Evolutionary conservation across 1,284 basidiomycete genomes (phyloP).

Genomic region (Leccinum cinnamomeum): DNA sequence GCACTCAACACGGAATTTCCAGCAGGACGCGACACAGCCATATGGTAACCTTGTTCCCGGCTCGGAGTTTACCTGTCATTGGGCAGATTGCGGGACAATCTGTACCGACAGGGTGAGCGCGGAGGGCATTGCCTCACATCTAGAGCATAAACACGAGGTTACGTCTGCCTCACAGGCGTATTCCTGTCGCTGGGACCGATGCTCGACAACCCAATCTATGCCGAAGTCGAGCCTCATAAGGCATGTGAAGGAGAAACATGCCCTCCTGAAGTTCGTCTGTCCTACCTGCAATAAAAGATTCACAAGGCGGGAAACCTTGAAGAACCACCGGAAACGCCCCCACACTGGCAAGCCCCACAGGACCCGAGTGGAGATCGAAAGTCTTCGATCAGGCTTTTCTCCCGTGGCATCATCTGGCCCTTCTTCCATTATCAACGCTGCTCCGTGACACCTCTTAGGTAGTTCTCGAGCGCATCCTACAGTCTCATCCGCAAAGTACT

Average conservation of each 20-base stretch:
- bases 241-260: slow-evolving; percentile 9
- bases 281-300: slow-evolving; percentile 1
- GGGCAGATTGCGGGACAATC: neutral
- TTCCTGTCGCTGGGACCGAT: slow-evolving; percentile 5
- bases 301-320: slow-evolving; percentile 8
- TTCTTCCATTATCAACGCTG: neutral
- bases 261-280: slow-evolving; percentile 3
- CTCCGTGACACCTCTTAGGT: neutral
- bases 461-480: neutral
- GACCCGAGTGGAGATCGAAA: neutral
- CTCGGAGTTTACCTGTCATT: neutral
- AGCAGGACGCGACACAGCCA: slow-evolving; percentile 12
- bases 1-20: neutral
- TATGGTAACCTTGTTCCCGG: neutral
- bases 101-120: slow-evolving; percentile 7
- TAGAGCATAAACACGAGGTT: slow-evolving; percentile 1
- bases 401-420: neutral
- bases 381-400: neutral
- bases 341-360: too few species aligned
- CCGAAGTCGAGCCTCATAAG: slow-evolving; percentile 6
- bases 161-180: neutral
- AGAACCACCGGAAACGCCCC: neutral
- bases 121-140: neutral
- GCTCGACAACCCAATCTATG: neutral
- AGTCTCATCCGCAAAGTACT: neutral